A percentile compares a stretch with the other conserved stretches of the same genome.
Evolutionary conservation across 2,329 filamentous ascomycete genomes (phyloP).

Genomic region (Penicillium sp.): DNA sequence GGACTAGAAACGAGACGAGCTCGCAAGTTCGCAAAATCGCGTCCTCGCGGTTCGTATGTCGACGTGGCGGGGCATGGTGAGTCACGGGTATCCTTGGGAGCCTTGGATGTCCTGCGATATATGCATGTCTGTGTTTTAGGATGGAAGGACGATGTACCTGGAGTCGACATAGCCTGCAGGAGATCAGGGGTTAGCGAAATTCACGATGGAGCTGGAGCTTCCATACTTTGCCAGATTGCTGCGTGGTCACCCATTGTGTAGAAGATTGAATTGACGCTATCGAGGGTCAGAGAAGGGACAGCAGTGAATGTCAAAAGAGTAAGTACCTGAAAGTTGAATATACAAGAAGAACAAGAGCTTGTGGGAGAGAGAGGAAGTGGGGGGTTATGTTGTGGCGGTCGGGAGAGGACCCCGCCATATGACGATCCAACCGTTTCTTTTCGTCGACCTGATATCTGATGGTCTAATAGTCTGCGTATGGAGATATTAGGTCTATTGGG

Average conservation of each 20-base stretch:
- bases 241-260: slow-evolving; percentile 37
- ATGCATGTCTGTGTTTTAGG: slow-evolving; percentile 7
- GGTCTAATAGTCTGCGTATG: no score
- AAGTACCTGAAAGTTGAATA: slow-evolving; percentile 8
- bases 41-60: slow-evolving; percentile 5
- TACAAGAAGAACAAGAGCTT: slow-evolving; percentile 9
- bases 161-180: slow-evolving; percentile 61
- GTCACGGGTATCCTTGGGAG: background rate
- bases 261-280: slow-evolving; percentile 8
- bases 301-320: background rate
- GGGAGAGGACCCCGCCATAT: slow-evolving; percentile 15
- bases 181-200: slow-evolving; percentile 19
- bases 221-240: slow-evolving; percentile 40
- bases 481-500: no score
- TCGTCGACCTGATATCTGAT: background rate
- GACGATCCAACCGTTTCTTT: slow-evolving; percentile 13
- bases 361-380: slow-evolving; percentile 5
- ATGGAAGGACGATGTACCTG: slow-evolving; percentile 50
- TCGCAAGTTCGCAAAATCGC: no score
- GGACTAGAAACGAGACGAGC: background rate
- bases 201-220: slow-evolving; percentile 1
- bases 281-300: slow-evolving; percentile 1
- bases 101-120: slow-evolving; percentile 3
- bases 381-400: slow-evolving; percentile 11
- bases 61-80: slow-evolving; percentile 1